Evolutionary conservation across 768 basidiomycete genomes (phyloP).

Genomic region (Glaciozyma antarctica): DNA sequence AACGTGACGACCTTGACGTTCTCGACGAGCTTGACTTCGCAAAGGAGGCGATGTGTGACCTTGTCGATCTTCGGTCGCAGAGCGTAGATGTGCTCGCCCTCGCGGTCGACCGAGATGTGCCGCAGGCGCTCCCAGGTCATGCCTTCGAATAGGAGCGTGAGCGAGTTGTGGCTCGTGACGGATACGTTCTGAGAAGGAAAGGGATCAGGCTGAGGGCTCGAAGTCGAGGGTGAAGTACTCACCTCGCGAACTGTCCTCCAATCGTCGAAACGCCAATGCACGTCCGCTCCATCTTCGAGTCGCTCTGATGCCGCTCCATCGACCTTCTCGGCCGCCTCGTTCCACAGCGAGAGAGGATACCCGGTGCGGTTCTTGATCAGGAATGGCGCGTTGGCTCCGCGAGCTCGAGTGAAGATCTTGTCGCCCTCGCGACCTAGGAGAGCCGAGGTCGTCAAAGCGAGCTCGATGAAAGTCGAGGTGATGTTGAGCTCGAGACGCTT

Average conservation of each 20-base stretch:
- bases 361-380: conserved; percentile 85
- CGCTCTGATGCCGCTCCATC: conserved; percentile 4
- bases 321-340: conserved; percentile 56
- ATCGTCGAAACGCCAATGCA: conserved; percentile 96
- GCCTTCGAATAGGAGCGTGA: conserved; percentile 73
- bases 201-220: background rate
- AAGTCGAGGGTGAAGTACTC: conserved; percentile 22
- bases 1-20: conserved; percentile 91
- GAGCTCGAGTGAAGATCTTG: conserved; percentile 58
- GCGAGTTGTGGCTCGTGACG: conserved; percentile 61
- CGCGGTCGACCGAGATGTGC: conserved; percentile 80
- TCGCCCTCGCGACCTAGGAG: conserved; percentile 68
- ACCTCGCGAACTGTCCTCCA: conserved; percentile 91
- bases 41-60: conserved; percentile 68
- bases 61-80: conserved; percentile 69
- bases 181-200: conserved; percentile 40
- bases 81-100: conserved; percentile 80
- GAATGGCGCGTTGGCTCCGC: conserved; percentile 89
- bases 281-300: conserved; percentile 60
- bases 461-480: conserved; percentile 79
- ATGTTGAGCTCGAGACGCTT: conserved; percentile 85
- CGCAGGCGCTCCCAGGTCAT: conserved; percentile 82
- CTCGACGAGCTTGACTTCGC: conserved; percentile 78
- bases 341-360: conserved; percentile 71
- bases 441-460: conserved; percentile 62